Evolutionary conservation across 305 asterid species (phyloP), one percentile per base, ranked within the genome.

Genomic region (Ruellia speciosa): DNA sequence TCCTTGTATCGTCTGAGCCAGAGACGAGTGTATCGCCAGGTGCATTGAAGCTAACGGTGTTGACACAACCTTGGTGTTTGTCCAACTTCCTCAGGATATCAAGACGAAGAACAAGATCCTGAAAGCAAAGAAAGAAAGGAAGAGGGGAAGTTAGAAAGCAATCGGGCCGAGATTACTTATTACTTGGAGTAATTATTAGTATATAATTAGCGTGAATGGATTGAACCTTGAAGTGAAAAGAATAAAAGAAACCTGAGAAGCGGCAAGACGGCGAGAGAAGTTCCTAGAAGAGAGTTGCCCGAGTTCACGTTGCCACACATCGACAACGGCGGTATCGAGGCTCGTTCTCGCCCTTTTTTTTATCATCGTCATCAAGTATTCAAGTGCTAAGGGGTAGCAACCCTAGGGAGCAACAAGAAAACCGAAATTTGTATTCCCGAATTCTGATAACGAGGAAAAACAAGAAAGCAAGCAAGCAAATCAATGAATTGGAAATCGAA

Each of bases 1-100:
- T 69, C 79, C 68, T 78, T 73, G 65, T 78, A 76, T 87, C 97
- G 54, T 90, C 96, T 56, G 97, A 84, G 49, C 95, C 97, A 18
- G 96, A 81, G 57, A 83, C 77, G 19, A 90, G 87, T 70, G 74
- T 58, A 75, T 84, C 83, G 17, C 96, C 96, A 16, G 72, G 68
- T 31, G 73, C 68, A 71, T 72, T 90, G 77, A 90, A 87, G 85
- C 90, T 77, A 58, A 90, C 66, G 5, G 96, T 77, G 75, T 90
- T 90, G 52, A 90, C 97, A 40, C 95, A 87, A 53, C 97, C 94
- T 43, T 68, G 73, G 79, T 90, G 97, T 19, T 63, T 77, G 43
- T 82, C 88, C 57, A 90, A 86, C 75, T 79, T 87, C 62, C 80
- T 74, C 17, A 75, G 72, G 63, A 82, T 54, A 78, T 83, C 93